Evolutionary conservation across 345 rosid genomes (phyloP).

Genomic region (Turnera subulata): DNA sequence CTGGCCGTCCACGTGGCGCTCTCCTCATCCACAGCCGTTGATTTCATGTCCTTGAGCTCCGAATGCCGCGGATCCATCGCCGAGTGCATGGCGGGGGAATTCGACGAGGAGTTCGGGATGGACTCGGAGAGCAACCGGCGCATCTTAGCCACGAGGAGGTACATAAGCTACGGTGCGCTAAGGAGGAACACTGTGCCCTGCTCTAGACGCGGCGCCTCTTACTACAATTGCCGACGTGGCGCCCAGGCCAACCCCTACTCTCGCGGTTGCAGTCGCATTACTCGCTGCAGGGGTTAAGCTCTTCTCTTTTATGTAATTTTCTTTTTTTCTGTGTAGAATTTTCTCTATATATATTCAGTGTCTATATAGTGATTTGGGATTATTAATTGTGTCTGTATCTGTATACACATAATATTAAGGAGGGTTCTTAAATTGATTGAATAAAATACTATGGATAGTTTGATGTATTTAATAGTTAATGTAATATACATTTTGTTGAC

Average conservation of each 20-base stretch:
- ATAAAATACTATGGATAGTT: too few relatives aligned
- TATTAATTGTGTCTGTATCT: background rate
- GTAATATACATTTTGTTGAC: too few relatives aligned
- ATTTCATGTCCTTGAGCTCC: constrained; percentile 37
- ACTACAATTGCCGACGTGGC: constrained; percentile 29
- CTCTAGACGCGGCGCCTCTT: constrained; percentile 33
- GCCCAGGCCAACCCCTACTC: constrained; percentile 34
- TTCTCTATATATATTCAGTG: background rate
- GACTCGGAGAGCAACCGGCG: constrained; percentile 27
- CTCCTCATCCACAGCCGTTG: constrained; percentile 28
- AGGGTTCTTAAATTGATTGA: too few relatives aligned
- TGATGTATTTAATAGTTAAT: too few relatives aligned
- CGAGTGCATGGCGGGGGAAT: constrained; percentile 21
- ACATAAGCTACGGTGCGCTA: constrained; percentile 32
- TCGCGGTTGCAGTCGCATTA: constrained; percentile 27
- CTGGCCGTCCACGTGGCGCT: constrained; percentile 35
- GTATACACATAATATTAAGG: background rate
- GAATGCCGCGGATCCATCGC: constrained; percentile 25
- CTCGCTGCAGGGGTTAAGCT: constrained; percentile 22
- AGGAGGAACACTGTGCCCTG: constrained; percentile 34
- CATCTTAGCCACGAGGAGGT: constrained; percentile 17
- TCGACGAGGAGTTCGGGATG: constrained; percentile 24
- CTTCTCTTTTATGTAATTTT: background rate
- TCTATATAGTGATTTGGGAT: background rate
- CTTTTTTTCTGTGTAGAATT: background rate